Evolutionary conservation across 805 yeast genomes (phyloP), one percentile per base, ranked within the genome.

Genomic region (Kuraishia ogatae): DNA sequence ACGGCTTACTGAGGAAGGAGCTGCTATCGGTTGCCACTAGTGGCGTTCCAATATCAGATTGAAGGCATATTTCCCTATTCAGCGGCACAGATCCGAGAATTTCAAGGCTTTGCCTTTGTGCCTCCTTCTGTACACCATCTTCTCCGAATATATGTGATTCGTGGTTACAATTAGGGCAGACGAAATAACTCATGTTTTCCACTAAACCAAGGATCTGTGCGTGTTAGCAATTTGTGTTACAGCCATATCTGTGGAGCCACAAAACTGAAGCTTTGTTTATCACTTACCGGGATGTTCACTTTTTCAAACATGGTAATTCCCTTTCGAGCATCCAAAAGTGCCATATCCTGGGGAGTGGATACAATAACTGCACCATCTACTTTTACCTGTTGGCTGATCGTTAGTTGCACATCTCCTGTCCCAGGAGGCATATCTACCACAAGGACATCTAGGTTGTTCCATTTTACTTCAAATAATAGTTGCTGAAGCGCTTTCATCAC

Each of bases 361-460:
- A 89, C 96, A 46, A 89, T 81, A 1, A 89, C 78, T 0, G 96
- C 89, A 0, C 96, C 96, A 61, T 84, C 87, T 0, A 89, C 80
- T 50, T 78, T 76, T n/a, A 87, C 66, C 61, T 83, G 86, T 67
- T 89, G 96, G 26, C 90, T 83, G n/a, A 89, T 74, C 0, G 96
- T 86, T 54, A 89, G 73, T 63, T 89, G 96, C 0, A 88, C 84
- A 65, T 89, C 96, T 20, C 96, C 96, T 0, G 96, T 89, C 2
- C 96, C 96, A 0, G 96, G 96, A 0, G 96, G 96, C 87, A 89
- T 79, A 62, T 89, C 96, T 11, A 89, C 72, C 1, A 89, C 85
- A 51, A 89, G 71, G 22, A 83, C 76, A 64, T 89, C 96, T 50
- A 89, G 65, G 4, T 67, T 64, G 26, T 74, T 72, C 96, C 96